Base-by-base conservation (phyloP, 257 asterid genomes). In the Misopates orontium region DNA sequence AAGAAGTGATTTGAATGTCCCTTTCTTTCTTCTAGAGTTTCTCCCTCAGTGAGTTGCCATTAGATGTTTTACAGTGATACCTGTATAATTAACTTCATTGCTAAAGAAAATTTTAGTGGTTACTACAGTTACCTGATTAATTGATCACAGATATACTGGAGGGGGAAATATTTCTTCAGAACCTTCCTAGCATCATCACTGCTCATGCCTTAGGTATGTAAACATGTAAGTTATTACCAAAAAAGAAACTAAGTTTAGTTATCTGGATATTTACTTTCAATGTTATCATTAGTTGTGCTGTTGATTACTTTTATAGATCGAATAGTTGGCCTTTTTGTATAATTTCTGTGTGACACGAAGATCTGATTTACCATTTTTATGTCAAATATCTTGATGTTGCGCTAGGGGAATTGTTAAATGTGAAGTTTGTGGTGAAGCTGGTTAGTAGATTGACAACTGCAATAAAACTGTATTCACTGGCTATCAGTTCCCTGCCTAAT, bases 121-220 rank as follows among this genome's bases (percentile, higher is more conserved):
- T 32, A 67, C 50, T 60, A 41, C 10, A 48, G n/a, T 24, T 53
- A 40, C 51, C 51, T 76, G 67, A 62, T 69, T 58, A 19, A 50
- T 75, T 69, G 70, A 49, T 75, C 72, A 60, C 90, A 90, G 99
- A 83, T 73, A 56, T 94, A 80, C 97, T 90, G 11, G 96, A 86
- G 83, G 97, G 99, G 55, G 96, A 93, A 73, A 90, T 93, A 78
- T 93, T 93, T 82, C 97, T 93, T 55, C 99, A 93, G 80, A 93
- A 93, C 80, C 89, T 93, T 71, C 99, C 99, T 23, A 93, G 97
- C 86, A 86, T 93, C 82, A 75, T 93, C 42, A 68, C 96, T 69
- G 96, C 95, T 18, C 95, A 88, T 73, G 97, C 86, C 67, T 77
- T 93, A 65, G 99, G 99, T 93, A 84, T 62, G 87, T 65, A 25